Base-by-base conservation (phyloP, 805 yeast genomes). In the Ogataea kodamae region DNA sequence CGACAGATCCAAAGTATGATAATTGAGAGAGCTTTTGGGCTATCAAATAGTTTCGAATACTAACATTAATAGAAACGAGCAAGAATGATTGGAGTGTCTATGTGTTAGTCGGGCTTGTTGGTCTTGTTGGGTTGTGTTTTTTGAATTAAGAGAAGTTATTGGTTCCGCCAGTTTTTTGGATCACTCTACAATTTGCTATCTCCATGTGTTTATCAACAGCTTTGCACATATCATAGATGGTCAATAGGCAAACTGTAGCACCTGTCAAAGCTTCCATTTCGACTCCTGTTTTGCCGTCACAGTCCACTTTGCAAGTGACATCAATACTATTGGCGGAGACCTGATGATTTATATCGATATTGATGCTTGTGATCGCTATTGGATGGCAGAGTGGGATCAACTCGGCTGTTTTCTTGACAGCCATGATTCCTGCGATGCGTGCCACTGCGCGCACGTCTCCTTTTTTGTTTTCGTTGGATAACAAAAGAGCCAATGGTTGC, bases 221-320 rank as follows among this genome's bases (percentile, higher is more conserved):
- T 45, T 73, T 73, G 46, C 78, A 72, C 78, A 73, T 73, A 47
- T 73, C 78, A 39, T 73, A 73, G n/a, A 73, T 54, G 9, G 77
- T 72, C 18, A 68, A 51, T 24, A 73, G 48, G 0, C 70, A 57
- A 7, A 65, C 56, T 13, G 61, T 60, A 6, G 62, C 68, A 0
- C 78, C 78, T 2, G 65, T 57, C 13, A 73, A 39, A 1, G 78
- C 77, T 47, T 73, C 79, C 78, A 73, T 73, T 45, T 73, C 79
- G 5, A 73, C 78, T 1, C 78, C 79, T 0, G 79, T 73, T 31
- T 67, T 64, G 4, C 76, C 76, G 5, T 56, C 57, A 42, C 76
- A 70, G 27, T 63, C 61, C 2, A 69, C 77, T 0, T 54, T 52
- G 37, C 72, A 61, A 9, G 37, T 43, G 5, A 64, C 67, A 19